These are phyloP conservation scores for Chytriomyces confervae DNA, from an alignment of 192 early-diverging fungal genomes.

Conservation along the genomic window DNA sequence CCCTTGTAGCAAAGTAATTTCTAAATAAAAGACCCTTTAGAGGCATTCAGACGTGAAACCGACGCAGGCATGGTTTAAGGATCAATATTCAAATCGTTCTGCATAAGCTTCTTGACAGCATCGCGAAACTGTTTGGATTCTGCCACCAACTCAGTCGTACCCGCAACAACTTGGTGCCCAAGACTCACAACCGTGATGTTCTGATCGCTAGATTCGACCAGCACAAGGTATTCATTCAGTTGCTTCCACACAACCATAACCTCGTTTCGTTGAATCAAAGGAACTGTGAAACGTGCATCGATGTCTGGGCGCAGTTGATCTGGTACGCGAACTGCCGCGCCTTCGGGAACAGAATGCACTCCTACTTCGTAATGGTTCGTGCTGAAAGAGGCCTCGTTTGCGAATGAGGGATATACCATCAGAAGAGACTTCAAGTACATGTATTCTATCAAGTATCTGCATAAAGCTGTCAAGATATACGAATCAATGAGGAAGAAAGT, in stretches of 20 bases:
- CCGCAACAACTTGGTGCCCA: not conserved
- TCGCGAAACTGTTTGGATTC: not conserved
- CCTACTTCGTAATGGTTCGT: slow-evolving; percentile 51
- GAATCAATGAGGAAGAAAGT: not conserved
- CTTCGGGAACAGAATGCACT: slow-evolving; percentile 43
- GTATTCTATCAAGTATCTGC: slow-evolving; percentile 45
- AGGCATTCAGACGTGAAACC: too few relatives aligned
- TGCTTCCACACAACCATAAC: slow-evolving; percentile 5
- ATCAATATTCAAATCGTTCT: not conserved
- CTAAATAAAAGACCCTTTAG: too few relatives aligned
- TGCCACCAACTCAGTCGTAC: not conserved
- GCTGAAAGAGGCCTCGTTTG: slow-evolving; percentile 42
- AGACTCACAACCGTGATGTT: not conserved
- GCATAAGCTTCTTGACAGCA: not conserved
- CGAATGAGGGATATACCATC: slow-evolving; percentile 42
- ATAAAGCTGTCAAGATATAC: not conserved
- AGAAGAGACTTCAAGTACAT: slow-evolving; percentile 39
- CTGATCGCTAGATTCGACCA: not conserved
- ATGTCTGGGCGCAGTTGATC: slow-evolving; percentile 30
- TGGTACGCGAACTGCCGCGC: slow-evolving; percentile 27
- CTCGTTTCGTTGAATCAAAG: slow-evolving; percentile 29
- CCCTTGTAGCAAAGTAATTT: too few relatives aligned
- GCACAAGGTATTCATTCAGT: not conserved
- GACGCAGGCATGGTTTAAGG: not conserved
- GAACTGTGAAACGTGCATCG: slow-evolving; percentile 45